A percentile compares a stretch with the other conserved stretches of the same genome.
Evolutionary conservation across 768 basidiomycete genomes (phyloP).

Genomic region (Rhodotorula kratochvilovae): DNA sequence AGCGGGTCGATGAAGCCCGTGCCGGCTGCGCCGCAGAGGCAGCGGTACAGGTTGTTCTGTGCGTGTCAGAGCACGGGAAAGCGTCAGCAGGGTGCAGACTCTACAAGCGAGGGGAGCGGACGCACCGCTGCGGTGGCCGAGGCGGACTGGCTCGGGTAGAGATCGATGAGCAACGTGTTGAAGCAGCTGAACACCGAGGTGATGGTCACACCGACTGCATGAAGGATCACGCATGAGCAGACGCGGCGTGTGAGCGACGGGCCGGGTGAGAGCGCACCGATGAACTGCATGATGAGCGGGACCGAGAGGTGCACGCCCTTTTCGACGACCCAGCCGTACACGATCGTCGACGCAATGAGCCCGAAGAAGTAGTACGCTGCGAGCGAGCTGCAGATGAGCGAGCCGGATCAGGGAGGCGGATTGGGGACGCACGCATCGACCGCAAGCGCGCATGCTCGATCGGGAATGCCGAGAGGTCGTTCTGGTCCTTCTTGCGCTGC

Average conservation of each 20-base stretch:
- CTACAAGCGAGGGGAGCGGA: conserved; percentile 9
- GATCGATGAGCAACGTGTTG: conserved; percentile 44
- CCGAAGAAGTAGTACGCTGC: conserved; percentile 36
- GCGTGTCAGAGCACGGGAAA: neutral
- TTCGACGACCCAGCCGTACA: conserved; percentile 45
- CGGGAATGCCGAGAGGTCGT: conserved; percentile 36
- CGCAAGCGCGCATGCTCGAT: conserved; percentile 45
- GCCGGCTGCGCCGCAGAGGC: conserved; percentile 32
- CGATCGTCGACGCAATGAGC: conserved; percentile 28
- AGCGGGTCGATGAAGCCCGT: conserved; percentile 31
- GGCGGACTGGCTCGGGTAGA: conserved; percentile 44
- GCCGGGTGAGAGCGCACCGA: conserved; percentile 23
- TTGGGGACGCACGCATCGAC: conserved; percentile 27
- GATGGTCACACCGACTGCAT: conserved; percentile 31
- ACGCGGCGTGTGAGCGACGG: too few species aligned
- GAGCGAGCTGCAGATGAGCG: neutral
- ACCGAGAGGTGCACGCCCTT: conserved; percentile 40
- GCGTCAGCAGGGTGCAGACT: conserved; percentile 41
- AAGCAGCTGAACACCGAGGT: conserved; percentile 35
- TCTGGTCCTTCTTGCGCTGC: conserved; percentile 39
- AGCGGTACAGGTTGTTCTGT: conserved; percentile 40
- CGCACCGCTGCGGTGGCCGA: conserved; percentile 20
- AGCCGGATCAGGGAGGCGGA: neutral
- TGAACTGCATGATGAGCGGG: conserved; percentile 45
- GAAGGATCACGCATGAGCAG: accelerated